Evolutionary conservation across 371 early-diverging fungal species (phyloP).

Genomic region (Rhizomucor miehei): DNA sequence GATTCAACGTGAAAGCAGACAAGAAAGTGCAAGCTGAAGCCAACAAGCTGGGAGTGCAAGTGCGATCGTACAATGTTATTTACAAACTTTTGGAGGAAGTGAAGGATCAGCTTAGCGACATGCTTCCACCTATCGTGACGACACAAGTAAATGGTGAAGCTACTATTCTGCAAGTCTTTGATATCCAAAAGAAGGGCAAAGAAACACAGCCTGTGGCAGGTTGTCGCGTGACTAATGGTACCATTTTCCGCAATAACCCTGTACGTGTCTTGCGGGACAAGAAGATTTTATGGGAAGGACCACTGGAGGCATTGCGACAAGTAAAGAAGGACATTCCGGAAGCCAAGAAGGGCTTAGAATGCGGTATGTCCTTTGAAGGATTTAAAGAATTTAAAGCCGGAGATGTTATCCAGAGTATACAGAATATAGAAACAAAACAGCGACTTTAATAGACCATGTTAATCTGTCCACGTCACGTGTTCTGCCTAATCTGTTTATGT

Average conservation of each 20-base stretch:
- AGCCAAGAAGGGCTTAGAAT: constrained; percentile 88
- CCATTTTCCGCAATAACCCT: constrained; percentile 54
- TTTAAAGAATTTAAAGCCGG: constrained; percentile 75
- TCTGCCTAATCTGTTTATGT: too few relatives aligned
- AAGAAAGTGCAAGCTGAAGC: constrained; percentile 71
- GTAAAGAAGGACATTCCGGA: constrained; percentile 88
- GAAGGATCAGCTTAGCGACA: constrained; percentile 71
- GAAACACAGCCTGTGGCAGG: constrained; percentile 76
- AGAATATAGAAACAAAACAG: constrained; percentile 55
- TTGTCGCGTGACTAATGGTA: constrained; percentile 80
- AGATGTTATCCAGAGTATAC: constrained; percentile 75
- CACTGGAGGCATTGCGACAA: constrained; percentile 66
- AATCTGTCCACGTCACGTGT: too few relatives aligned
- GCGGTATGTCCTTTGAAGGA: constrained; percentile 86
- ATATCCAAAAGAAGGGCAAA: constrained; percentile 70
- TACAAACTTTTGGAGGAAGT: constrained; percentile 89
- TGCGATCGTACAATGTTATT: constrained; percentile 78
- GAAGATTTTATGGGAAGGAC: constrained; percentile 67
- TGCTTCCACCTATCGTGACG: constrained; percentile 75
- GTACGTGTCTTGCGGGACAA: constrained; percentile 71
- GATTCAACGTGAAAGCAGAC: constrained; percentile 87
- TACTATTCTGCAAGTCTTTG: constrained; percentile 78
- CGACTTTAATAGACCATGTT: constrained; percentile 25
- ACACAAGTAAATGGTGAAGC: constrained; percentile 88
- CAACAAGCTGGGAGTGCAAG: constrained; percentile 54